Conservation (phyloP, 257 asterid genomes). For the Fraxinus anomala region DNA sequence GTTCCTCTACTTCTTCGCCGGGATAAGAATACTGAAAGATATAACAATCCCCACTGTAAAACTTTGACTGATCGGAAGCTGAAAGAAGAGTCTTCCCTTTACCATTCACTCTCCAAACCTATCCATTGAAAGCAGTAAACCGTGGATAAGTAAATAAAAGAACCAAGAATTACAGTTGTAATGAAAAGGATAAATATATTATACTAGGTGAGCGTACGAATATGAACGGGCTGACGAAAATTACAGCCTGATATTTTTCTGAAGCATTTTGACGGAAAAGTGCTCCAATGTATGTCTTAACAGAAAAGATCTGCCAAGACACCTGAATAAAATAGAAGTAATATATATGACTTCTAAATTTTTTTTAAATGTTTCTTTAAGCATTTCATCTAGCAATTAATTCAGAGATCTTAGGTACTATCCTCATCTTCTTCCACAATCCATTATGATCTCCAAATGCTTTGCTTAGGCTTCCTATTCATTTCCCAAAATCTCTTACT, state of each 20-base stretch:
- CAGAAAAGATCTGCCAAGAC: not conserved
- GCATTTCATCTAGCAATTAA: not conserved
- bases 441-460: not conserved
- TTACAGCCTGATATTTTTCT: slow-evolving; percentile 14
- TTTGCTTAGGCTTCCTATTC: not conserved
- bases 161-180: slow-evolving; percentile 11
- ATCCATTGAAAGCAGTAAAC: slow-evolving; percentile 27
- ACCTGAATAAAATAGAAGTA: not conserved
- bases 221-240: slow-evolving; percentile 3
- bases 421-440: not conserved
- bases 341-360: not conserved
- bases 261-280: not conserved
- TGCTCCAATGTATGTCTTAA: not conserved
- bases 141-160: slow-evolving; percentile 14
- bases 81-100: slow-evolving; percentile 47
- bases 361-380: not conserved
- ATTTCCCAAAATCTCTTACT: not conserved
- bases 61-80: slow-evolving; percentile 50
- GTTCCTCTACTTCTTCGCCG: slow-evolving; percentile 62
- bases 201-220: slow-evolving; percentile 8
- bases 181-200: not conserved
- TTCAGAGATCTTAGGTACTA: not conserved
- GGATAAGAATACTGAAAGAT: slow-evolving; percentile 68
- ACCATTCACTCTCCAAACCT: slow-evolving; percentile 81
- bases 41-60: slow-evolving; percentile 85